Percentiles rank a stretch among this genome's conserved stretches.
These are phyloP conservation scores for Russula sp. DNA, from an alignment of 768 basidiomycete species.

Conservation along the genomic window DNA sequence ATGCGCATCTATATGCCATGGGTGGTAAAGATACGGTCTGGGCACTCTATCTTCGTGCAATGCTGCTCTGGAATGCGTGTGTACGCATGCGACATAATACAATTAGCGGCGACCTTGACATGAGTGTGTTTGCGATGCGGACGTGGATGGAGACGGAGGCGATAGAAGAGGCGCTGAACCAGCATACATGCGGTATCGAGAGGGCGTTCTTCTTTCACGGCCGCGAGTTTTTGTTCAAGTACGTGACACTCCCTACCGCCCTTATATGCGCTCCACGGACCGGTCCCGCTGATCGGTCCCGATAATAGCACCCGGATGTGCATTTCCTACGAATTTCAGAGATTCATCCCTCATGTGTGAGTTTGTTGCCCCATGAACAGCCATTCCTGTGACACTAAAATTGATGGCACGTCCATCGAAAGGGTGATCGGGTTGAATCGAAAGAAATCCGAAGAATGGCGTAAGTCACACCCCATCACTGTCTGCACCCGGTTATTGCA, in stretches of 20 bases:
- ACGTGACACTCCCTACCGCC: slow-evolving; percentile 25
- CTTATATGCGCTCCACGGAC: slow-evolving; percentile 1
- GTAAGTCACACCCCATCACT: slow-evolving; percentile 33
- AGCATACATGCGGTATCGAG: slow-evolving; percentile 61
- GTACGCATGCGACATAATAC: slow-evolving; percentile 47
- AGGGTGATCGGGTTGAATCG: slow-evolving; percentile 29
- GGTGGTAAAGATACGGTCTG: slow-evolving; percentile 57
- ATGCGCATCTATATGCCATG: slow-evolving; percentile 27
- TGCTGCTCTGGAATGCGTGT: slow-evolving; percentile 69
- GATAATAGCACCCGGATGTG: slow-evolving; percentile 54
- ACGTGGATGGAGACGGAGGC: slow-evolving; percentile 66
- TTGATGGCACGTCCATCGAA: slow-evolving; percentile 32
- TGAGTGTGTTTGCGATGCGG: slow-evolving; percentile 54
- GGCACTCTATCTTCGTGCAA: slow-evolving; percentile 64
- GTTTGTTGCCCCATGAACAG: slow-evolving; percentile 28
- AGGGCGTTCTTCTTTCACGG: slow-evolving; percentile 61
- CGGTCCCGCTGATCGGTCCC: slow-evolving; percentile 11
- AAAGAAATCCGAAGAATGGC: slow-evolving; percentile 58
- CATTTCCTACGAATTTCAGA: slow-evolving; percentile 62
- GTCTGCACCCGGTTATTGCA: slow-evolving; percentile 13
- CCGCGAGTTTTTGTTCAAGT: slow-evolving; percentile 75
- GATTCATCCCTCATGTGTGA: slow-evolving; percentile 51
- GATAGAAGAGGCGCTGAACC: slow-evolving; percentile 54
- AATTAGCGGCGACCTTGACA: slow-evolving; percentile 39
- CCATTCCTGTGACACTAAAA: slow-evolving; percentile 29